Evolutionary conservation across 2,329 filamentous ascomycete species (phyloP).

Genomic region (Aspergillus sp.): DNA sequence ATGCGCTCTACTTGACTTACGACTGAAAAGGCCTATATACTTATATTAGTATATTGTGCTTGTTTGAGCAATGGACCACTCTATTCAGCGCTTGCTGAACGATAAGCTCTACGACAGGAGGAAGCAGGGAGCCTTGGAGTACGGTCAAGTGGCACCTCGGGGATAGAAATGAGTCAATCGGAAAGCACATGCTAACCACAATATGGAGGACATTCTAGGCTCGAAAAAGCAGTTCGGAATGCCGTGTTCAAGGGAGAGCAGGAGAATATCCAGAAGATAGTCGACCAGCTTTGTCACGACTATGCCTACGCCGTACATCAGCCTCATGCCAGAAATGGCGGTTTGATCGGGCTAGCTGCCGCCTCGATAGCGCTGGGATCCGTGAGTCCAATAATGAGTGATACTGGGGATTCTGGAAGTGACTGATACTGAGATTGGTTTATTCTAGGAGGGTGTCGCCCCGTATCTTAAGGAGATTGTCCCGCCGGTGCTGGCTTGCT

Average conservation of each 20-base stretch:
- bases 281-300: conserved; percentile 93
- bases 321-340: conserved; percentile 91
- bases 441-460: conserved; percentile 64
- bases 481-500: conserved; percentile 91
- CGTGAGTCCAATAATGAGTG: conserved; percentile 47
- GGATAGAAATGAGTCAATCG: not conserved
- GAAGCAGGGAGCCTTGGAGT: conserved; percentile 95
- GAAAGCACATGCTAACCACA: not conserved
- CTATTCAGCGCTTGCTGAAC: conserved; percentile 82
- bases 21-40: conserved; percentile 5
- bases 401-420: not conserved
- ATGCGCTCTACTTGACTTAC: conserved; percentile 20
- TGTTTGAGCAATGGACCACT: conserved; percentile 62
- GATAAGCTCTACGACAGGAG: conserved; percentile 99
- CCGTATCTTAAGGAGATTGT: conserved; percentile 90
- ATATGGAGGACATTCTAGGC: conserved; percentile 42
- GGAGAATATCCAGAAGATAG: conserved; percentile 72
- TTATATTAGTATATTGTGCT: conserved; percentile 9
- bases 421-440: conserved; percentile 5
- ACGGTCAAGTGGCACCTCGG: conserved; percentile 33
- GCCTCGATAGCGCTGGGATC: conserved; percentile 90
- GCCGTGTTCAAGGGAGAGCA: conserved; percentile 68
- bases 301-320: conserved; percentile 97
- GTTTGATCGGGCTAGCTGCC: conserved; percentile 87
- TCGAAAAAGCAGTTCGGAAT: conserved; percentile 85